Base-by-base conservation (phyloP, 202 grass and related monocot genomes). In the Carex arenaria region DNA sequence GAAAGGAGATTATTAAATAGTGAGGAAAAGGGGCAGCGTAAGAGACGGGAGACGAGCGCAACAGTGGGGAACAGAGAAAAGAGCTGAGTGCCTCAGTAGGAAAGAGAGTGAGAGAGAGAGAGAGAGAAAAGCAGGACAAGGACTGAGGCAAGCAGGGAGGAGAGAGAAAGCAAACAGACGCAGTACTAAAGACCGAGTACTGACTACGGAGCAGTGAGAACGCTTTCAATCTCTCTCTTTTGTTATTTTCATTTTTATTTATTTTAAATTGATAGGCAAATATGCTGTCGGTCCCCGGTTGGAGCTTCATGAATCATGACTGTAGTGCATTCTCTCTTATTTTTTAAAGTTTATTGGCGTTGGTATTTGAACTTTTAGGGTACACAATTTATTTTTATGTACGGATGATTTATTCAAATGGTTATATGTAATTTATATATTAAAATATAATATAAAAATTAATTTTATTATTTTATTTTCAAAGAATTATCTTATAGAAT, bases 11-110 rank as follows among this genome's bases (percentile, higher is more conserved):
- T 86, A 71, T 89, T 92, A 79, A 81, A 74, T 76, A 30, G 67
- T 31, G 76, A 70, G 77, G 89, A 90, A 90, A 88, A 11, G 87
- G 81, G 84, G 87, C 84, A 91, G 91, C 91, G 88, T 67, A 92
- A 87, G 93, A 92, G 88, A 82, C 92, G 89, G 92, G 90, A 86
- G 92, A 32, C 73, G 87, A 38, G 78, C 15, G 51, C 64, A 13
- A 67, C 72, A 87, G 85, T 70, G 73, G 28, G 76, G 61, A 79
- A 43, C 69, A 82, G 78, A 87, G 87, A 72, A 43, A 49, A 62
- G 55, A 90, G 80, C 60, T 65, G 57, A 81, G 78, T 81, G 70
- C 45, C n/a, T 64, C 53, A 66, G 69, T 1, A 61, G 15, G 23
- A 28, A 4, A 38, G 64, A 66, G 64, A 55, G 51, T 32, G 72